Percentiles rank a stretch among this genome's conserved stretches.
Evolutionary conservation across 345 rosid species (phyloP).

Genomic region (Murraya koenigii): DNA sequence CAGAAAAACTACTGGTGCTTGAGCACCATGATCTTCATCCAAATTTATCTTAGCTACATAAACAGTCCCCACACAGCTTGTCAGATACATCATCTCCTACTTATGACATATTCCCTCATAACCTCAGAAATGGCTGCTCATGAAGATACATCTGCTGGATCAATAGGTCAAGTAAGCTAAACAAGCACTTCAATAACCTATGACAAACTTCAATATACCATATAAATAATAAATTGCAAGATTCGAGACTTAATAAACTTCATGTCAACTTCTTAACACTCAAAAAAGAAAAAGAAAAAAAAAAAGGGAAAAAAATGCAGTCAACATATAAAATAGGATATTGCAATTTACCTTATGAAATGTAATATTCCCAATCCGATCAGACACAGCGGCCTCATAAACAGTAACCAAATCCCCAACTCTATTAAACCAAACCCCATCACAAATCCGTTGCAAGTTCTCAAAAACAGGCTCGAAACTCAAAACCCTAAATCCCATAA

Average conservation of each 20-base stretch:
- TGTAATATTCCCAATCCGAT: constrained; percentile 71
- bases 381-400: constrained; percentile 88
- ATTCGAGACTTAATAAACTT: not conserved
- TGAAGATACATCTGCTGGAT: not conserved
- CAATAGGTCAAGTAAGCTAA: not conserved
- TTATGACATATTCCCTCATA: not conserved
- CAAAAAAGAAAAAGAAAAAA: not conserved
- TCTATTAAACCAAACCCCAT: constrained; percentile 93
- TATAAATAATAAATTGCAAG: not conserved
- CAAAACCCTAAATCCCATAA: constrained; percentile 84
- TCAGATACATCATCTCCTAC: not conserved
- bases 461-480: constrained; percentile 93
- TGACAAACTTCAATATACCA: not conserved
- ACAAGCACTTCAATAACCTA: not conserved
- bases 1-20: not conserved
- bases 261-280: not conserved
- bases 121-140: not conserved
- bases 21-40: not conserved
- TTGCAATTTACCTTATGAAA: constrained; percentile 64
- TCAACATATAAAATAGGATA: not conserved
- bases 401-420: constrained; percentile 68
- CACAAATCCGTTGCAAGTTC: constrained; percentile 93
- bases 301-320: not conserved
- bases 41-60: not conserved
- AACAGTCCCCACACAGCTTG: too few relatives aligned